Evolutionary conservation across 805 yeast species (phyloP).

Genomic region (Myxozyma vanderwaltii): DNA sequence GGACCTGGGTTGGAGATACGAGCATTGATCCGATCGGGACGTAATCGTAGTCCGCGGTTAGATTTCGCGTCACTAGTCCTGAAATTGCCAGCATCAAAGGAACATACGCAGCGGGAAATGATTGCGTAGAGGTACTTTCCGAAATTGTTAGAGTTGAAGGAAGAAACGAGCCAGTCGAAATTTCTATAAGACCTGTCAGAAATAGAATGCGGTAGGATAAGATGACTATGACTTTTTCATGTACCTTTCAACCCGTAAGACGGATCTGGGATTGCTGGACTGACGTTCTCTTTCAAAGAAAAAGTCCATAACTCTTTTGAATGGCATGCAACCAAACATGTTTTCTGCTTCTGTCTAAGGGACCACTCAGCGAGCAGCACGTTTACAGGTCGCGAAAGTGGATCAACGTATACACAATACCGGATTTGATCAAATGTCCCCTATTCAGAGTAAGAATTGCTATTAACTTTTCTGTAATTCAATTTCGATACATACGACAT

Average conservation of each 20-base stretch:
- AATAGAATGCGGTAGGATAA: no score
- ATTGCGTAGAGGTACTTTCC: conserved; percentile 21
- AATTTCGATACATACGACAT: conserved; percentile 17
- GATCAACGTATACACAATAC: conserved; percentile 31
- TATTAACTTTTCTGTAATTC: background rate
- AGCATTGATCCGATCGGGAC: conserved; percentile 30
- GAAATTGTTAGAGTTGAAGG: conserved; percentile 29
- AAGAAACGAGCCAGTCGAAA: conserved; percentile 32
- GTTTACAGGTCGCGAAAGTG: conserved; percentile 28
- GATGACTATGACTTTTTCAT: background rate
- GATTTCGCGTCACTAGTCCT: conserved; percentile 21
- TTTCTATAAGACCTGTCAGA: no score
- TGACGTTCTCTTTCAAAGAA: conserved; percentile 19
- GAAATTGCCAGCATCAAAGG: conserved; percentile 32
- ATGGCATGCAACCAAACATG: conserved; percentile 22
- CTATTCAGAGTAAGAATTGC: conserved; percentile 3
- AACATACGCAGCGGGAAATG: conserved; percentile 30
- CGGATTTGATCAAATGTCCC: conserved; percentile 30
- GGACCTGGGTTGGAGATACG: conserved; percentile 15
- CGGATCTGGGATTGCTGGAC: conserved; percentile 26
- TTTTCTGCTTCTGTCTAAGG: conserved; percentile 22
- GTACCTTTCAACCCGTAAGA: conserved; percentile 30
- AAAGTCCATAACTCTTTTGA: conserved; percentile 34
- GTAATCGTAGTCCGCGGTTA: conserved; percentile 28
- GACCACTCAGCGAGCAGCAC: conserved; percentile 31